Percentiles rank a stretch among this genome's conserved stretches.
phyloP scores from a whole-genome alignment of 805 yeast species.

The Starmerella apis region DNA sequence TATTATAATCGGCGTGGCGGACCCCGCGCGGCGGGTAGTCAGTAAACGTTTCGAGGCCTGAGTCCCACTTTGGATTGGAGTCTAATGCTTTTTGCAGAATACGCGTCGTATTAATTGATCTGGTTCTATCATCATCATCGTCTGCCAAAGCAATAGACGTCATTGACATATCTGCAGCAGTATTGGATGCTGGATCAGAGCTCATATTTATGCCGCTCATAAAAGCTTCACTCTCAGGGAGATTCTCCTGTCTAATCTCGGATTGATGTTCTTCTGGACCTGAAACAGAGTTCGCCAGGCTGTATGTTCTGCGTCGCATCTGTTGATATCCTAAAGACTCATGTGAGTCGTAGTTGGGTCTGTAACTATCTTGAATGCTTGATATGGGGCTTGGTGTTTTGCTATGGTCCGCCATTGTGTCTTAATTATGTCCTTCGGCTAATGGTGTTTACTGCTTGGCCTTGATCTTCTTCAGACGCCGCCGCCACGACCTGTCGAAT shows the following conservation, averaged over 20 bases:
- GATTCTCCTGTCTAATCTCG: background rate
- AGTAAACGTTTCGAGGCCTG: background rate
- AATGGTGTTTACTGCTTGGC: too few species aligned
- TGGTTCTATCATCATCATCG: background rate
- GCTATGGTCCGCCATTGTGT: background rate
- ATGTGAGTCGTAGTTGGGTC: constrained; percentile 11
- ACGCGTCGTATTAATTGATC: constrained; percentile 1
- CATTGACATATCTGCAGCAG: constrained; percentile 6
- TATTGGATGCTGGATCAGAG: background rate
- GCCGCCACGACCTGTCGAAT: background rate
- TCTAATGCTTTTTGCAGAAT: constrained; percentile 7
- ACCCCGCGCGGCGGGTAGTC: constrained; percentile 6
- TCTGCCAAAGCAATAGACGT: constrained; percentile 1
- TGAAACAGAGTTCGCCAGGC: constrained; percentile 3
- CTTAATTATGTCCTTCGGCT: background rate
- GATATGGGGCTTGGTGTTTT: constrained; percentile 17
- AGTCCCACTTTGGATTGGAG: background rate
- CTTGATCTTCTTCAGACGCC: too few species aligned
- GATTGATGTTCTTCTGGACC: background rate
- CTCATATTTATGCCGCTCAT: background rate
- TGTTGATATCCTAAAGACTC: constrained; percentile 16
- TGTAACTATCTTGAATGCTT: constrained; percentile 2
- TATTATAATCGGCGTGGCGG: constrained; percentile 4
- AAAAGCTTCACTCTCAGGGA: background rate
- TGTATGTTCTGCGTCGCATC: background rate